Evolutionary conservation across 306 rosid species (phyloP), one percentile per base, ranked within the genome.

Genomic region (Aeschynomene evenia): DNA sequence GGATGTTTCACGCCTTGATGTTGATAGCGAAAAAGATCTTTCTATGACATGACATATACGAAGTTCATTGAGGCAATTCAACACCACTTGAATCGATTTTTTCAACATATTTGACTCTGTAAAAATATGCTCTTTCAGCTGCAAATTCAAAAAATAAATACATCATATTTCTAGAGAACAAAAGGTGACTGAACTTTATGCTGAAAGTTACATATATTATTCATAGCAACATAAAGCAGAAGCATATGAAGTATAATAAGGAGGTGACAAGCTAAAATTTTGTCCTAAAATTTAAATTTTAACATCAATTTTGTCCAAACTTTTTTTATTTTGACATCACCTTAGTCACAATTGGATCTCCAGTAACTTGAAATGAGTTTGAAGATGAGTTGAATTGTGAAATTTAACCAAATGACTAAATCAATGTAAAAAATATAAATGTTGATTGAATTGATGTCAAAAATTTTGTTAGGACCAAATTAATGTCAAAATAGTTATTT

Each of bases 21-120:
- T 88, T 4, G 61, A 60, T 5, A 80, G 74, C 56, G 61, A 73
- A 46, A 46, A 55, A 31, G 84, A 85, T 79, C 75, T 82, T 57
- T 83, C 88, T 84, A 57, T 70, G 67, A 92, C 90, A 75, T 83
- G 78, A 82, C 82, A 81, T 23, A 92, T 74, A 2, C 98, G 88
- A 67, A 92, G 93, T 81, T 90, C 98, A 86, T 92, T 92, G 7
- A 92, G 91, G 74, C 93, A 84, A 77, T 80, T 86, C 81, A 92
- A 78, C 79, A 85, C 73, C 60, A 92, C 92, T 86, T 92, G 91
- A 85, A 92, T 86, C 23, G 98, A 90, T 70, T 88, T 92, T 78
- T 72, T 76, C 82, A 86, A 79, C 81, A 63, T 84, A 74, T 92
- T 92, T 7, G 98, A 86, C 73, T 77, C 91, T 1, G 75, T 66